phyloP scores from a whole-genome alignment of 352 stramenopile genomes.

The Pythium apleroticum region DNA sequence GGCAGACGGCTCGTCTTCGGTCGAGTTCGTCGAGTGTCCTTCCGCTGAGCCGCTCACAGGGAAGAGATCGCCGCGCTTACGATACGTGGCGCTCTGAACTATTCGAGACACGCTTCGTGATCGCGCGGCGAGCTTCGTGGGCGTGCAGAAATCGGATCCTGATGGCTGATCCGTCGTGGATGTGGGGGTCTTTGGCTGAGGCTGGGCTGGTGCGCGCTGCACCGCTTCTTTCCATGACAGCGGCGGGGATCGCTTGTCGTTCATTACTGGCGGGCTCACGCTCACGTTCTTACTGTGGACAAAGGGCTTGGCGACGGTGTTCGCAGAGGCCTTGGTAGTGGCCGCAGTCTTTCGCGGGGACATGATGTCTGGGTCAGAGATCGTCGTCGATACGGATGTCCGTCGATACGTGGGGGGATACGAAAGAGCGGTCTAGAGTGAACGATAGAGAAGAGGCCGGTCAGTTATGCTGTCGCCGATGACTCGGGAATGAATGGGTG shows the following conservation, averaged over 20 bases:
- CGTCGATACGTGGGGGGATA: neutral
- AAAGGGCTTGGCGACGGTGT: constrained; percentile 8
- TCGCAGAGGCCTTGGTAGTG: neutral
- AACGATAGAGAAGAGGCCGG: neutral
- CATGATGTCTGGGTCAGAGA: neutral
- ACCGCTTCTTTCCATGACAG: constrained; percentile 47
- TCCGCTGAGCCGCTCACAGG: neutral
- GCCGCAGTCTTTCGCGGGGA: constrained; percentile 1
- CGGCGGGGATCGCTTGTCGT: constrained; percentile 18
- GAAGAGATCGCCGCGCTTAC: constrained; percentile 31
- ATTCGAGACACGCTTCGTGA: constrained; percentile 40
- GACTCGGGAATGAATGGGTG: neutral
- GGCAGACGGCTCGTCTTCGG: neutral
- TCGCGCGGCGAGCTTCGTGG: constrained; percentile 32
- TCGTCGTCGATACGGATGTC: neutral
- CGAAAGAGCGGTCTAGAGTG: neutral
- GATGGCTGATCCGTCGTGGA: neutral
- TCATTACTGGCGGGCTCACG: constrained; percentile 8
- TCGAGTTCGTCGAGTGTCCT: neutral
- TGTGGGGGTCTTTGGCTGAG: constrained; percentile 16
- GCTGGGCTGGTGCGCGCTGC: constrained; percentile 28
- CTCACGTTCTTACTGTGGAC: constrained; percentile 11
- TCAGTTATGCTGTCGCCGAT: neutral
- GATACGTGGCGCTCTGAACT: constrained; percentile 33
- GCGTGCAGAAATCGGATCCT: constrained; percentile 21